Evolutionary conservation across 352 stramenopile species (phyloP), one percentile per base, ranked within the genome.

Genomic region (Phytophthora ohioensis): DNA sequence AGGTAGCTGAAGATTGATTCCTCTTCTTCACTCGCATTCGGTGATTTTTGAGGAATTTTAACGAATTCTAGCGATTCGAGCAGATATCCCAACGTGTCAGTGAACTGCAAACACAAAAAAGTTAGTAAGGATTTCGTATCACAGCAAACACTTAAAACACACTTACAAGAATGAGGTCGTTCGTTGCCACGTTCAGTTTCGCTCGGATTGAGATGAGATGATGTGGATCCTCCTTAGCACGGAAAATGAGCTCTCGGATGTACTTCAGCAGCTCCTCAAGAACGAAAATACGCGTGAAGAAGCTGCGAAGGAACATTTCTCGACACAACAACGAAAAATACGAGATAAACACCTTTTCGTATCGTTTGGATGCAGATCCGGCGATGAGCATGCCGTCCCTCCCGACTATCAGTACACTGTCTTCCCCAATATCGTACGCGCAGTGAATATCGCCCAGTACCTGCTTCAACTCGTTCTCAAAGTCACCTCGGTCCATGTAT

Each of bases 401-500:
- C 32, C 97, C 97, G 75, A 99, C 97, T 42, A 99, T 95, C 32
- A 99, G 73, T 7, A 97, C 94, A 69, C 97, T 96, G 79, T 98
- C 91, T 55, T 98, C 94, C 36, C 84, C 94, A 56, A 99, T 98
- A 59, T 99, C 96, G 66, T 98, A 99, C 6, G 8, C 95, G 34
- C 54, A 61, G 39, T 61, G 54, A 17, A 61, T 61, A 52, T 61
- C 54, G 27, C 54, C 54, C n/a, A 98, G 84, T 11, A 97, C 87
- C 71, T 97, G 91, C 76, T 98, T 98, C 41, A 99, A 86, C 69
- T 99, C 96, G 75, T 99, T 99, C 68, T 98, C 95, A 72, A 98
- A 98, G 70, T 99, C 94, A 41, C 92, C 95, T 57, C 96, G 96
- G 73, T 99, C 94, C 94, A 99, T 98, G 82, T 98, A 99, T 80